Conservation (phyloP, 106 monocot species). For the Cymbidium sinense region DNA sequence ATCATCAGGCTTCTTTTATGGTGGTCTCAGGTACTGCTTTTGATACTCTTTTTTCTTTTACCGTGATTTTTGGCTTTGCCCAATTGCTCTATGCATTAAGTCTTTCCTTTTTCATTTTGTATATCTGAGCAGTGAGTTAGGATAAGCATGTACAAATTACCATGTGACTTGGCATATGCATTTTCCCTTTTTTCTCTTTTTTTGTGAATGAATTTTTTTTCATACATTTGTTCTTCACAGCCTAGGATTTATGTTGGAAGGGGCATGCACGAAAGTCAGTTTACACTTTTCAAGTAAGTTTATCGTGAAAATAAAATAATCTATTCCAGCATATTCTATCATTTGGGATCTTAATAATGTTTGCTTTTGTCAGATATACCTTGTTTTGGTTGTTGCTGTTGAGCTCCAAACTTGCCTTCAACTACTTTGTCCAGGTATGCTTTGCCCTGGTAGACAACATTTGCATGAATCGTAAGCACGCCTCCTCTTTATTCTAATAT, state of each 20-base stretch:
- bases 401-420: constrained; percentile 80
- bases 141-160: too few species aligned
- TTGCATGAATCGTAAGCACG: too few species aligned
- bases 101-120: neutral
- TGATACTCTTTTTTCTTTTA: too few species aligned
- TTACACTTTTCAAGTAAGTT: constrained; percentile 89
- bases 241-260: constrained; percentile 95
- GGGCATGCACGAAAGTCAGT: constrained; percentile 98
- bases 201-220: too few species aligned
- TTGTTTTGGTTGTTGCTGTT: constrained; percentile 91
- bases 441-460: neutral
- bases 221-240: constrained; percentile 23
- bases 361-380: constrained; percentile 66
- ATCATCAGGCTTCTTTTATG: constrained; percentile 78
- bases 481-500: too few species aligned
- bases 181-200: too few species aligned
- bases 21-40: constrained; percentile 98
- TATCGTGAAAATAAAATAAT: neutral
- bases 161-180: too few species aligned
- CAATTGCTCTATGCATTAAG: too few species aligned
- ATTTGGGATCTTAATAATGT: constrained; percentile 4
- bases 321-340: neutral
- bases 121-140: too few species aligned
- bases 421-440: constrained; percentile 68
- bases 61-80: too few species aligned